Base-by-base conservation (phyloP, 202 grass and related monocot species). In the Zoysia matrella region DNA sequence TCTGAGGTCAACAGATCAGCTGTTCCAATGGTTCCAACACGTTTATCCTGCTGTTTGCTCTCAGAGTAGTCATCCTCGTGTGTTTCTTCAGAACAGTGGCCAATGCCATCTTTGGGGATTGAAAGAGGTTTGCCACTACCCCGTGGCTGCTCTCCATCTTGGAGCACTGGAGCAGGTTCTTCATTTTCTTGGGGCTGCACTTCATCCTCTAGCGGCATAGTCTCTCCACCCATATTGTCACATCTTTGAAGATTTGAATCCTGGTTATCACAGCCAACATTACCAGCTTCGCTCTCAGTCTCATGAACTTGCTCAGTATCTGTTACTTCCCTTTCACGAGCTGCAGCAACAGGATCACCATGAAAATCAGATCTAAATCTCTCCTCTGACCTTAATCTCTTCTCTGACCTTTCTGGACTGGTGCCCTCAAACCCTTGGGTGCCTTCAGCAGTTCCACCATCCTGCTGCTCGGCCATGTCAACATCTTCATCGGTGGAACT, bases 1-100 rank as follows among this genome's bases (percentile, higher is more conserved):
- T n/a, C n/a, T n/a, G n/a, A n/a, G n/a, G 93, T 88, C 75, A 99
- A 67, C 81, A 99, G 91, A 92, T 99, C 93, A 60, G 72, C 72
- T 68, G 93, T 99, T 73, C 62, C 22, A 11, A 99, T 74, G 72
- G 85, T 87, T 76, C 85, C 79, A 60, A 16, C 67, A 56, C 89
- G 89, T 14, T 65, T 88, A 39, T 89, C 89, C 52, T 92, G 89
- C 18, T 61, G 53, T 85, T 92, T 90, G 66, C 44, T 80, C 69
- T 83, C 79, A 11, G 83, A 85, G 61, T 42, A 80, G 65, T 85
- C 82, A 49, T 87, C 84, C 65, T 81, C 80, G 62, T 14, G 86
- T 81, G 87, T 93, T 74, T 81, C 87, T 82, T 88, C 18, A 36
- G 84, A 91, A 64, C 74, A 71, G 49, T 65, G 79, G 47, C 47